Base-by-base conservation (phyloP, 169 alveolate genomes). In the Cryptosporidium viatorum region DNA sequence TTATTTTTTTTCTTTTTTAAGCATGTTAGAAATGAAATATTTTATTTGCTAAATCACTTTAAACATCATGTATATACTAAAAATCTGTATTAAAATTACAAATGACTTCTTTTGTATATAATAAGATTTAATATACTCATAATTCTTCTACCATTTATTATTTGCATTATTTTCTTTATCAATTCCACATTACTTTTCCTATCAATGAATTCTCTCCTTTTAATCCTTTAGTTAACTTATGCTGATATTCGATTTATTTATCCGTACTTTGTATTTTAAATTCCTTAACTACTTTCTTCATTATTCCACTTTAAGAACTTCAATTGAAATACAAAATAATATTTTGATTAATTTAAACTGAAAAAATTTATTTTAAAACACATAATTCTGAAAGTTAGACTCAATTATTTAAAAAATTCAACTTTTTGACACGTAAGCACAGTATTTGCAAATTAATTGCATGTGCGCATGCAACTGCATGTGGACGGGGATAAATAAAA, bases 381-480 rank as follows among this genome's bases (percentile, higher is more conserved):
- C 4, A 48, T 48, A 10, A 48, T 48, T 48, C 3, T 3, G 2
- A 48, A 3, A 48, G 5, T 48, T 48, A 3, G 1, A 48, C 55
- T 43, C 6, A 48, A 48, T 6, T 55, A 55, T 12, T 16, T 3
- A n/a, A 12, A 55, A 55, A 8, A 23, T 55, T 21, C 67, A 55
- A 5, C 7, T 23, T n/a, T 55, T 9, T n/a, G 67, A 21, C 67
- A 55, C 67, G 67, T 55, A 55, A 21, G 67, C 35, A 3, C 67
- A 55, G 16, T 26, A 6, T 26, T 55, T 55, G 37, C 67, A 55
- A 55, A n/a, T 55, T 55, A 0, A 3, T 23, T n/a, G 67, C 67
- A 55, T 55, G 67, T 29, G n/a, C 35, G 14, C 67, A 55, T 55
- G 67, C 67, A 55, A 55, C 21, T 55, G 16, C 35, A 55, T 55